Evolutionary conservation across 805 yeast genomes (phyloP).

Genomic region (Teunomyces barrocoloradensis): DNA sequence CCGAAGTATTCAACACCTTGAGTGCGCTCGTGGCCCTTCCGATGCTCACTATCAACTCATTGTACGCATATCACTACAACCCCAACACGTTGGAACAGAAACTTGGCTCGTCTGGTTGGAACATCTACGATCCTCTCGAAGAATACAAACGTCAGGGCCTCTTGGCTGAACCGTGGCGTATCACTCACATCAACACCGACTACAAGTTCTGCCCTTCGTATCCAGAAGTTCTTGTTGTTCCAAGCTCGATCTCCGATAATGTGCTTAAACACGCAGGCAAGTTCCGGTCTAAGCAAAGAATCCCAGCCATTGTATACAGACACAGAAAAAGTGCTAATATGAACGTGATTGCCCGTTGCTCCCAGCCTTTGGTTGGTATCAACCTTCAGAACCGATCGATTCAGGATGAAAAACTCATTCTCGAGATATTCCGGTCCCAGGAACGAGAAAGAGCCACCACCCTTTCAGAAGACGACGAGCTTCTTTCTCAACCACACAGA

Average conservation of each 20-base stretch:
- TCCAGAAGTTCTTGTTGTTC: conserved; percentile 68
- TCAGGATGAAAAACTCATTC: conserved; percentile 84
- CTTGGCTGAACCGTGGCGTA: conserved; percentile 56
- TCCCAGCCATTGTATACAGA: conserved; percentile 79
- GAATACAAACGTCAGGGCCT: conserved; percentile 82
- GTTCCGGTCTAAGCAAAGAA: conserved; percentile 79
- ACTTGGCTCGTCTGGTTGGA: conserved; percentile 62
- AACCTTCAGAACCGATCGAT: conserved; percentile 76
- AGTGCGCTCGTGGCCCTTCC: conserved; percentile 53
- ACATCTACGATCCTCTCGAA: conserved; percentile 51
- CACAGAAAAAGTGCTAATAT: conserved; percentile 56
- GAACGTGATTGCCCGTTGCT: conserved; percentile 80
- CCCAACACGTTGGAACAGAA: conserved; percentile 70
- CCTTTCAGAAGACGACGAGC: conserved; percentile 19
- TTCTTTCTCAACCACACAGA: conserved; percentile 34
- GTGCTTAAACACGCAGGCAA: conserved; percentile 80
- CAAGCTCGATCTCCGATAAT: conserved; percentile 74
- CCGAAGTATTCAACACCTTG: conserved; percentile 71
- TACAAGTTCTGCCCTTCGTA: conserved; percentile 74
- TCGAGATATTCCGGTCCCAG: conserved; percentile 70
- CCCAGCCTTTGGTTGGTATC: conserved; percentile 91
- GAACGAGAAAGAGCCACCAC: conserved; percentile 23
- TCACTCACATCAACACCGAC: conserved; percentile 59
- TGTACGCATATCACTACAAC: conserved; percentile 80
- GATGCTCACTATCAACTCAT: conserved; percentile 39